A percentile compares a stretch with the other conserved stretches of the same genome.
Conservation (phyloP, 139 green algal species). For the Volvox africanus region DNA sequence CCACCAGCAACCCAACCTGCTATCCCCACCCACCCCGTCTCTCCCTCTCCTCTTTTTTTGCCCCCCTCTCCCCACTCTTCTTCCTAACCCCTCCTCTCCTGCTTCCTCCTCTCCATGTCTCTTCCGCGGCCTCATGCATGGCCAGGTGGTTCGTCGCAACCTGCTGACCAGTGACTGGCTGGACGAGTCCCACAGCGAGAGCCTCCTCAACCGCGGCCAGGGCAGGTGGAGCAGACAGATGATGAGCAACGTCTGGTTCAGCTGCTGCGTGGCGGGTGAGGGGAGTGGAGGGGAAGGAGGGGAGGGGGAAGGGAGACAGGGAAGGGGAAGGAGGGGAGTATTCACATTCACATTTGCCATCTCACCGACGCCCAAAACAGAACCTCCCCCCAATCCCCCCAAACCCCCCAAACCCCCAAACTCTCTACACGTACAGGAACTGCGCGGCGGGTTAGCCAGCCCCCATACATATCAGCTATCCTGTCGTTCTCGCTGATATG, state of each 20-base stretch:
- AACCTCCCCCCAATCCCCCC: not conserved
- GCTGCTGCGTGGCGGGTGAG: conserved; percentile 89
- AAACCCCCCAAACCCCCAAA: too few species aligned
- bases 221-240: conserved; percentile 76
- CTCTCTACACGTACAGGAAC: too few species aligned
- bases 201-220: conserved; percentile 77
- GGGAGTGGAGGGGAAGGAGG: not conserved
- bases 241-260: conserved; percentile 82
- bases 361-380: not conserved
- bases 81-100: not conserved
- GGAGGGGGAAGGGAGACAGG: not conserved
- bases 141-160: conserved; percentile 79
- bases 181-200: conserved; percentile 90
- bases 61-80: not conserved
- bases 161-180: conserved; percentile 93
- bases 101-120: not conserved
- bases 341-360: not conserved
- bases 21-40: not conserved
- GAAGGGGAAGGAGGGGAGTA: not conserved
- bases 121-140: not conserved
- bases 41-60: not conserved
- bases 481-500: too few species aligned
- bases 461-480: not conserved
- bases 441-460: too few species aligned
- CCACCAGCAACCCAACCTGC: not conserved